A percentile compares a stretch with the other conserved stretches of the same genome.
Evolutionary conservation across 2,329 filamentous ascomycete species (phyloP).

Genomic region (Xylariaceae sp.): DNA sequence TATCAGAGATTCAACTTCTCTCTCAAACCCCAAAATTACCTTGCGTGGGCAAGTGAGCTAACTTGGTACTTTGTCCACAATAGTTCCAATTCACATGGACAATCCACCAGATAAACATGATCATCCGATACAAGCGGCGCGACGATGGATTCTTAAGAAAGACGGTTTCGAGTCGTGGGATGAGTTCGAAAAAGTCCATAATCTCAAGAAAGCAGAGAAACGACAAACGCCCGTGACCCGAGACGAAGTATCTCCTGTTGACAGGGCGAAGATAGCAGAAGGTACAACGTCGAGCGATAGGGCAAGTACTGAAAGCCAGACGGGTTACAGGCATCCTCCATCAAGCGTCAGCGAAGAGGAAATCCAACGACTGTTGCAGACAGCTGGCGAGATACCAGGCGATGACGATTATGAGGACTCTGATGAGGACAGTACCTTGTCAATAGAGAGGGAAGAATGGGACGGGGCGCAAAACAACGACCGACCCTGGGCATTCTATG

Average conservation of each 20-base stretch:
- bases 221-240: not conserved
- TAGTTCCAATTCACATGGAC: conserved; percentile 20
- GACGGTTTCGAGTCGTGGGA: conserved; percentile 27
- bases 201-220: conserved; percentile 11
- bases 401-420: conserved; percentile 27
- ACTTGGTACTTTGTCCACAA: too few relatives aligned
- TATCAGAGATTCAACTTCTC: too few relatives aligned
- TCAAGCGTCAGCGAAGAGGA: conserved; percentile 8
- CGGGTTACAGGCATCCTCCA: too few relatives aligned
- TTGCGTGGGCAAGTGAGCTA: too few relatives aligned
- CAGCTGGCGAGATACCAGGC: conserved; percentile 23
- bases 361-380: conserved; percentile 17
- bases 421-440: conserved; percentile 14
- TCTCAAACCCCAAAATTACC: too few relatives aligned
- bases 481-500: conserved; percentile 26
- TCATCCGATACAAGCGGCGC: conserved; percentile 25
- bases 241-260: not conserved
- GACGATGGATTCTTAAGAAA: conserved; percentile 26
- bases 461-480: not conserved
- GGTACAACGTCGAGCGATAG: too few relatives aligned
- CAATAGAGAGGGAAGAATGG: conserved; percentile 17
- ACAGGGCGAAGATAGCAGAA: too few relatives aligned
- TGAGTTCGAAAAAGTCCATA: conserved; percentile 19
- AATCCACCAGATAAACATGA: conserved; percentile 12
- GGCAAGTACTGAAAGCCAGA: not conserved